phyloP scores from a whole-genome alignment of 1,139 yeast genomes.

The Magnusiomyces fungicola region DNA sequence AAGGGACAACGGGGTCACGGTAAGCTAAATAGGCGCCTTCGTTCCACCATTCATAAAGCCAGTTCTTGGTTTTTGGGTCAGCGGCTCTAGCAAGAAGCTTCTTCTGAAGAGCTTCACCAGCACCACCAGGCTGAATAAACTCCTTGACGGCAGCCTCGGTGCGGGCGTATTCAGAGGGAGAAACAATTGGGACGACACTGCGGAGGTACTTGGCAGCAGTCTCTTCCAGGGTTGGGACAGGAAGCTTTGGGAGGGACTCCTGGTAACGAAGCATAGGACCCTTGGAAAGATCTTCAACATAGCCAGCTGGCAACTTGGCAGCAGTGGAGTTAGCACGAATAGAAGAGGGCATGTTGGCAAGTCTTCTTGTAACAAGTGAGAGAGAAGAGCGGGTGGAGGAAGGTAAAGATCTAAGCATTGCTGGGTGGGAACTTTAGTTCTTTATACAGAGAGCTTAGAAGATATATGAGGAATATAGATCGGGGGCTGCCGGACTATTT shows the following conservation, averaged over 20 bases:
- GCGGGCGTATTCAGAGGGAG: slow-evolving; percentile 47
- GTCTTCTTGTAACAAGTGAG: slow-evolving; percentile 6
- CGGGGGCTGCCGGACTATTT: no score
- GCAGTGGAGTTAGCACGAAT: slow-evolving; percentile 29
- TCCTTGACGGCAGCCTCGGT: slow-evolving; percentile 59
- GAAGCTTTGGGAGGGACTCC: slow-evolving; percentile 69
- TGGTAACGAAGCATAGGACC: slow-evolving; percentile 74
- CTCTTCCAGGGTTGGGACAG: slow-evolving; percentile 74
- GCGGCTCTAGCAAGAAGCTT: slow-evolving; percentile 54
- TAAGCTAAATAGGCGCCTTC: slow-evolving; percentile 86
- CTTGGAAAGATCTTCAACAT: slow-evolving; percentile 37
- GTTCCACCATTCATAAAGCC: slow-evolving; percentile 95
- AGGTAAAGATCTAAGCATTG: slow-evolving; percentile 12
- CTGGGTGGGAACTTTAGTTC: not conserved
- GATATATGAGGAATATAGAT: not conserved
- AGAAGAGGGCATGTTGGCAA: not conserved
- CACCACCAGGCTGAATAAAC: slow-evolving; percentile 54
- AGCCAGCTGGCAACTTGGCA: slow-evolving; percentile 25
- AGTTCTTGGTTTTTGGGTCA: slow-evolving; percentile 57
- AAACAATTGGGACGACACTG: slow-evolving; percentile 62
- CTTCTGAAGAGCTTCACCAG: slow-evolving; percentile 61
- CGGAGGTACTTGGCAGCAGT: slow-evolving; percentile 65
- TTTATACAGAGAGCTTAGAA: not conserved
- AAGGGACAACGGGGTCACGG: slow-evolving; percentile 90
- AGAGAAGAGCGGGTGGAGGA: slow-evolving; percentile 9